Conservation (phyloP, 164 flowering plant genomes). For the Vitis riparia region DNA sequence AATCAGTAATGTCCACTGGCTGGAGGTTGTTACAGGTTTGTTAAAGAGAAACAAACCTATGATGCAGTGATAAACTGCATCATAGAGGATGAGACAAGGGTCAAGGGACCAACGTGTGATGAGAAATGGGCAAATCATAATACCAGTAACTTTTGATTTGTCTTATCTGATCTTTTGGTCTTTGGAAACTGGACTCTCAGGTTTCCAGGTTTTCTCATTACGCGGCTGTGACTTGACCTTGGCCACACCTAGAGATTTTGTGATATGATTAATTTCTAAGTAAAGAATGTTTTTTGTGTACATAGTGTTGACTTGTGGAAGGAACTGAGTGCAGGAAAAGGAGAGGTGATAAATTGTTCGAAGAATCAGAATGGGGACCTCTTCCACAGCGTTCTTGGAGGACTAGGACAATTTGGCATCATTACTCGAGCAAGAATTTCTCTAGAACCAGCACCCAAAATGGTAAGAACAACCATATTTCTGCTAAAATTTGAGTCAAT, state of each 20-base stretch:
- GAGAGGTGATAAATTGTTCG: constrained; percentile 54
- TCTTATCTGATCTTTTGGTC: constrained; percentile 7
- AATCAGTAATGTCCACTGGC: constrained; percentile 59
- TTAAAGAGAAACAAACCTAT: constrained; percentile 9
- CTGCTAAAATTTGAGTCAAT: neutral
- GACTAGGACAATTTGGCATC: constrained; percentile 69
- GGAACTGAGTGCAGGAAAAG: constrained; percentile 48
- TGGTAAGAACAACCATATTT: constrained; percentile 31
- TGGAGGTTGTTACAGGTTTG: constrained; percentile 70
- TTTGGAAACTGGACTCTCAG: neutral
- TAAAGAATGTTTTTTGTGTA: neutral
- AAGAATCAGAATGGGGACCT: constrained; percentile 45
- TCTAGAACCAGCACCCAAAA: constrained; percentile 53
- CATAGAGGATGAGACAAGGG: neutral
- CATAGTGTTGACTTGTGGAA: neutral
- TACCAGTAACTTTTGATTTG: neutral
- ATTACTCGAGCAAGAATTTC: constrained; percentile 57
- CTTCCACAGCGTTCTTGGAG: constrained; percentile 62
- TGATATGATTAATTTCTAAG: neutral
- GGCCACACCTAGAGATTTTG: neutral
- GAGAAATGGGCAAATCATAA: neutral
- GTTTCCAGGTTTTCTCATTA: neutral
- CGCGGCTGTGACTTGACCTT: neutral
- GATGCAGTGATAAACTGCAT: constrained; percentile 1
- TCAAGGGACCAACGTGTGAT: constrained; percentile 2